Evolutionary conservation across 1,284 basidiomycete genomes (phyloP).

Genomic region (Naganishia cerealis): DNA sequence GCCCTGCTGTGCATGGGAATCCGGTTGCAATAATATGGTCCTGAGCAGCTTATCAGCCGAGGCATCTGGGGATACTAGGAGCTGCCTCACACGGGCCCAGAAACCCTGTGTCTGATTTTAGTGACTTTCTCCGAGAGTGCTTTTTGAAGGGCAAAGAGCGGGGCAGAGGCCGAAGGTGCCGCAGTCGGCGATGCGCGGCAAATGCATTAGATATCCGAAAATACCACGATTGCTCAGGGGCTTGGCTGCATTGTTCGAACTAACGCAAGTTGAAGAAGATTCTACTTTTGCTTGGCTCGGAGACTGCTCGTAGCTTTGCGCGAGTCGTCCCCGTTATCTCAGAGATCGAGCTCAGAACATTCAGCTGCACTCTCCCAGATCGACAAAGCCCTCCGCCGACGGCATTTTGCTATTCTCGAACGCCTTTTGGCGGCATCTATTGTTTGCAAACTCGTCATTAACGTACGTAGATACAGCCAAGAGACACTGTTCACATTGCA

Average conservation of each 20-base stretch:
- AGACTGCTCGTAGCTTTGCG: neutral
- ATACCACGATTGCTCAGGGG: conserved; percentile 1
- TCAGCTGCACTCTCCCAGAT: neutral
- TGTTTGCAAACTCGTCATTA: conserved; percentile 15
- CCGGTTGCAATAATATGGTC: no score
- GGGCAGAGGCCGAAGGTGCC: no score
- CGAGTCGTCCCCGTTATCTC: neutral
- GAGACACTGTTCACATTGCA: neutral
- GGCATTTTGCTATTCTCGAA: neutral
- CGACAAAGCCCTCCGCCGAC: neutral
- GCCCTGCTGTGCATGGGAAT: no score
- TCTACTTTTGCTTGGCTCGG: conserved; percentile 5
- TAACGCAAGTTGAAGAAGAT: conserved; percentile 20
- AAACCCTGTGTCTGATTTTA: no score
- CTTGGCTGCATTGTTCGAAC: neutral
- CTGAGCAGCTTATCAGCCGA: no score
- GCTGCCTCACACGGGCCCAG: no score
- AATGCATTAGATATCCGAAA: neutral
- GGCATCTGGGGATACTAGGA: no score
- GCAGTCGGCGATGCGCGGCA: no score
- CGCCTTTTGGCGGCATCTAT: conserved; percentile 14
- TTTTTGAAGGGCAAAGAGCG: no score
- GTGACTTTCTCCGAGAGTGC: no score
- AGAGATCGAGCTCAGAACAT: conserved; percentile 4
- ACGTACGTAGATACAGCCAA: neutral